Evolutionary conservation across 352 stramenopile genomes (phyloP), one percentile per base, ranked within the genome.

Genomic region (Phytopythium helicoides): DNA sequence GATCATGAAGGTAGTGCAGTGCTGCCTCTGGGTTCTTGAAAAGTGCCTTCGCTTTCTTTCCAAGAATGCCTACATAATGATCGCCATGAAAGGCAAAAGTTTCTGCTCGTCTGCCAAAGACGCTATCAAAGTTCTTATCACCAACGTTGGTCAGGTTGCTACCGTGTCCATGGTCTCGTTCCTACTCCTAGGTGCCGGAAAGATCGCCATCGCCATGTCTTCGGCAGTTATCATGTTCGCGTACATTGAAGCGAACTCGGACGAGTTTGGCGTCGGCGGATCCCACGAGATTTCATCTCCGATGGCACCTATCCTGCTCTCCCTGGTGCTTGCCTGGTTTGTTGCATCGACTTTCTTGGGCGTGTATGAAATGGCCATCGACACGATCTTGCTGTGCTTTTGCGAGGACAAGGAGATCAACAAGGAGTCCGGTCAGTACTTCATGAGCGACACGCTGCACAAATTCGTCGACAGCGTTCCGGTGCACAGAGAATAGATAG

Each of bases 1-100:
- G 48, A 58, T 94, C 22, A 92, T 96, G 48, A 91, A 91, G 18
- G 52, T 71, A 6, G 76, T 92, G 11, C 86, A 97, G 62, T 98
- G 96, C 68, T 98, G 84, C 66, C 68, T 99, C 41, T 98, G 89
- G 81, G 98, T 94, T 60, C 58, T 96, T 2, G 86, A 96, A 50
- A 98, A 97, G 50, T 97, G 89, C 52, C 85, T 99, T 56, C 94
- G 92, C 48, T 99, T 98, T 59, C 66, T 99, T n/a, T 98, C 97
- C 62, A 98, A 98, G 68, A 98, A 98, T 76, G 89, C 89, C 0
- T 98, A 97, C 63, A 97, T 97, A 40, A 67, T 93, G 47, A 68
- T 94, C 26, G 85, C 83, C 12, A 91, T 89, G 71, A 82, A 89
- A 35, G 80, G 81, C 33, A 62, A 75, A 37, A 81, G 70, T 50